Base-by-base conservation (phyloP, 768 basidiomycete genomes). In the Ephemerocybe angulata region DNA sequence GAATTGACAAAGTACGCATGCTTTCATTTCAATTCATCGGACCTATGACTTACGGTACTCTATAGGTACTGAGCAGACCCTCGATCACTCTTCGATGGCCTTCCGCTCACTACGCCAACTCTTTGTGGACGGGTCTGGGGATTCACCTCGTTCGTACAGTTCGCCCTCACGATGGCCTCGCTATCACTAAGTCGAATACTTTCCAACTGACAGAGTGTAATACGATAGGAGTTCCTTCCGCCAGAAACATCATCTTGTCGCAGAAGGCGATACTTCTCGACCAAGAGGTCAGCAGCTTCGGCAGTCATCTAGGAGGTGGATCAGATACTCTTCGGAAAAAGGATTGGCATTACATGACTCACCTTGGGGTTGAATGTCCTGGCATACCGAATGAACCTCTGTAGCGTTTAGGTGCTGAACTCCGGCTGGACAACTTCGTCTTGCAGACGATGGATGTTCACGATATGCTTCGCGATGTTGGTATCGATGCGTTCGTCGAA, bases 361-460 rank as follows among this genome's bases (percentile, higher is more conserved):
- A 91, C 96, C 81, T 98, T 99, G 2, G 97, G 97, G 65, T 87
- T 96, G 76, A 98, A 99, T 3, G 97, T 99, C 64, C 97, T 76
- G 0, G 96, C 96, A 70, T 94, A 99, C 27, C 95, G 84, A 63
- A 99, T 98, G 72, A 98, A 99, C 58, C 97, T 74, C 68, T 99
- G 97, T 56, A 99, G 67, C 1, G 95, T 89, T 71, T 98, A 95
- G 1, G 97, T 99, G 63, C 90, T 94, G 68, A 97, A 99, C 66
- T 99, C 96, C 0, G 97, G 97, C 59, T 88, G 82, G 62, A 99
- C 93, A 3, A 96, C 97, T 11, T 90, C 89, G 64, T 97, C 90
- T 69, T 91, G 87, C 75, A 93, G 95, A 11, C 94, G 85, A 72
- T 98, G 97, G 8, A 98, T 93, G 69, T 96, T 93, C 51, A 99